These are phyloP conservation scores for Candida pseudoglaebosa DNA, from an alignment of 805 yeast genomes.

Conservation along the genomic window DNA sequence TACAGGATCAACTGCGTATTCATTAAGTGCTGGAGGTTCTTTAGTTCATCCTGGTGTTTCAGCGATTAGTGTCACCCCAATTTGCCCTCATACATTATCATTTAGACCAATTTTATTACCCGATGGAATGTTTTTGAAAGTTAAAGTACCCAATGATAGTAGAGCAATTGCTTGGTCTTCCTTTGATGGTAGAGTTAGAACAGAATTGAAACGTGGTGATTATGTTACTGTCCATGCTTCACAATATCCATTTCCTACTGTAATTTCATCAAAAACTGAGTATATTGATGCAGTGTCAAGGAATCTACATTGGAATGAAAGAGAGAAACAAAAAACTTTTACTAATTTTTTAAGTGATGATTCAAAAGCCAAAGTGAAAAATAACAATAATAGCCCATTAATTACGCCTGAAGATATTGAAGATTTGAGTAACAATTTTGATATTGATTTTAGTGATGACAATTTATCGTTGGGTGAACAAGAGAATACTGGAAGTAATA, in stretches of 20 bases:
- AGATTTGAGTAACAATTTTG: constrained; percentile 16
- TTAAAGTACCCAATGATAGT: constrained; percentile 73
- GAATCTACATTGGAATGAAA: constrained; percentile 88
- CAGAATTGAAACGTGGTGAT: constrained; percentile 78
- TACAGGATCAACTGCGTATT: constrained; percentile 95
- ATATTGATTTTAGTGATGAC: constrained; percentile 33
- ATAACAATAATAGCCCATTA: background rate
- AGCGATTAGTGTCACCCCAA: constrained; percentile 90
- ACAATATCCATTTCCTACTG: constrained; percentile 92
- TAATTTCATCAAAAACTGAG: constrained; percentile 67
- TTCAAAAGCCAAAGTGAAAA: constrained; percentile 1
- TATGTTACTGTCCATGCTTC: constrained; percentile 82
- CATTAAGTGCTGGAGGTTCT: constrained; percentile 92
- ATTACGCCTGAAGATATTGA: constrained; percentile 2
- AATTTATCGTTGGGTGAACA: constrained; percentile 10
- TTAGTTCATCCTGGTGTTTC: constrained; percentile 91
- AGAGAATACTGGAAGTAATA: constrained; percentile 4
- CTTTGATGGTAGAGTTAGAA: constrained; percentile 88
- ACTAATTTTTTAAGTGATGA: constrained; percentile 8
- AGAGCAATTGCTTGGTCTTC: constrained; percentile 96
- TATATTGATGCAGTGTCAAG: constrained; percentile 81
- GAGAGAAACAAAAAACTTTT: constrained; percentile 85
- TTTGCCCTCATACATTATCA: constrained; percentile 92
- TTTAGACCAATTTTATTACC: constrained; percentile 91
- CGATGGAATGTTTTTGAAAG: constrained; percentile 82